Percentiles rank a stretch among this genome's conserved stretches.
Evolutionary conservation across 768 basidiomycete genomes (phyloP).

Genomic region (Macrocybe gigantea): DNA sequence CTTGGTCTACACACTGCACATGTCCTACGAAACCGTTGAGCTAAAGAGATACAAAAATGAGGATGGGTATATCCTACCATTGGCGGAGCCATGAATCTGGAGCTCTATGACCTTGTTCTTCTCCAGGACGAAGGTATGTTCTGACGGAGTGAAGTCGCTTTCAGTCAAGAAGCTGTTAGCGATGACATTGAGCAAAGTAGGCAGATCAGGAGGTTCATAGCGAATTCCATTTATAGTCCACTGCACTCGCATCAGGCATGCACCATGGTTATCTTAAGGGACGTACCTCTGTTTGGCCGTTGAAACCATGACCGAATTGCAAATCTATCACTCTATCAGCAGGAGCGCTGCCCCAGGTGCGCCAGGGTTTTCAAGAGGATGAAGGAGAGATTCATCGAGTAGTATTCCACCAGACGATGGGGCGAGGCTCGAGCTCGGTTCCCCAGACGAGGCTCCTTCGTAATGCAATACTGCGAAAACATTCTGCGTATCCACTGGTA

Average conservation of each 20-base stretch:
- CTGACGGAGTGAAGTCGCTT: slow-evolving; percentile 31
- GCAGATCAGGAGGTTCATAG: slow-evolving; percentile 31
- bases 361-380: not conserved
- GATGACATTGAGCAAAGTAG: slow-evolving; percentile 42
- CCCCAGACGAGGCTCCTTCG: no score
- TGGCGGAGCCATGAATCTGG: slow-evolving; percentile 25
- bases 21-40: no score
- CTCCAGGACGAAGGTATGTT: slow-evolving; percentile 38
- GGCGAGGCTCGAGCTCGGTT: not conserved
- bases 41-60: no score
- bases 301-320: not conserved
- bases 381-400: not conserved
- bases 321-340: slow-evolving; percentile 1
- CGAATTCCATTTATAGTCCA: slow-evolving; percentile 25
- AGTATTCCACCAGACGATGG: not conserved
- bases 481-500: no score
- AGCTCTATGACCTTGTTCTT: slow-evolving; percentile 42
- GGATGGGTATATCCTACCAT: no score
- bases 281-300: no score
- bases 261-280: no score
- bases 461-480: no score
- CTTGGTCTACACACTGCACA: no score
- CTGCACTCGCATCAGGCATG: not conserved
- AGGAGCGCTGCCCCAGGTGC: slow-evolving; percentile 1
- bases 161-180: slow-evolving; percentile 37